phyloP scores from a whole-genome alignment of 768 basidiomycete genomes.

The Pleurotus djamor region DNA sequence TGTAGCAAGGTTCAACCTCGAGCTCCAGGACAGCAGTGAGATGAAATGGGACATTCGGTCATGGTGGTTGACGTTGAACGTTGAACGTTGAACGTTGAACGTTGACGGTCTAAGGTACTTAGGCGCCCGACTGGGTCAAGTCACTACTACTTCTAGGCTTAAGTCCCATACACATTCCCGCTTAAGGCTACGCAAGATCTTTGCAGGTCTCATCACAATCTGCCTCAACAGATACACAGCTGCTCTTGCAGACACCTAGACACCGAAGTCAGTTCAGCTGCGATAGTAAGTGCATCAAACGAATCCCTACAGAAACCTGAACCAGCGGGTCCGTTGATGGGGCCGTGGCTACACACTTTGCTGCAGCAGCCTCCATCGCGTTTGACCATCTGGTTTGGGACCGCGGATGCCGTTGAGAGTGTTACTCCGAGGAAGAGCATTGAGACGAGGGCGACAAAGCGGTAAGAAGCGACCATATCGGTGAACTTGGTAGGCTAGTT shows the following conservation, averaged over 20 bases:
- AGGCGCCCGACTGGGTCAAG: no score
- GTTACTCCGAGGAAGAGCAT: neutral
- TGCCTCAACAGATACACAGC: constrained; percentile 2
- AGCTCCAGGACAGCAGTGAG: no score
- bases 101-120: no score
- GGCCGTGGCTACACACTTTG: constrained; percentile 3
- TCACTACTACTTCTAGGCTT: no score
- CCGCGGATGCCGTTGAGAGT: neutral
- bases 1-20: no score
- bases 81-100: no score
- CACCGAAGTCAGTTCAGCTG: neutral
- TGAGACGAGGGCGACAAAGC: constrained; percentile 1
- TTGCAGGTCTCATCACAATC: neutral
- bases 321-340: neutral
- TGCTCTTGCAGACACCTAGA: constrained; percentile 2
- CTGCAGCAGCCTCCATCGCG: neutral
- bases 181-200: neutral
- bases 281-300: neutral
- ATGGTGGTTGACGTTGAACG: no score
- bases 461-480: neutral
- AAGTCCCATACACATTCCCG: no score
- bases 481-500: neutral
- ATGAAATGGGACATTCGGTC: no score
- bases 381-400: neutral
- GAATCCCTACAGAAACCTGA: constrained; percentile 1